A percentile compares a stretch with the other conserved stretches of the same genome.
phyloP scores from a whole-genome alignment of 345 rosid genomes.

The Moricandia arvensis region DNA sequence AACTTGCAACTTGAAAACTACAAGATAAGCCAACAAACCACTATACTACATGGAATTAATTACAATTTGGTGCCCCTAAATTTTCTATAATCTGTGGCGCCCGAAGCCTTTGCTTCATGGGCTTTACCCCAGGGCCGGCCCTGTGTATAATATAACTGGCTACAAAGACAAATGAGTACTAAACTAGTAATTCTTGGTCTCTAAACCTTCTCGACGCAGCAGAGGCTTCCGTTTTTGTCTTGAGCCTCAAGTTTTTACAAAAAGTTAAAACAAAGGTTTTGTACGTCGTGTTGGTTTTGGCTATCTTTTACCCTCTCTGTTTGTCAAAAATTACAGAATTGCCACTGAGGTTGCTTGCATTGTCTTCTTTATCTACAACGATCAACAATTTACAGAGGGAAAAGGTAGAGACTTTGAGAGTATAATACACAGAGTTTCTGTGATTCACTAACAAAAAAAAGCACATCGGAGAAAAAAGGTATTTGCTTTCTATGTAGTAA shows the following conservation, averaged over 20 bases:
- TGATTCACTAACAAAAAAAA: not conserved
- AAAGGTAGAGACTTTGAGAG: not conserved
- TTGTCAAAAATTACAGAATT: not conserved
- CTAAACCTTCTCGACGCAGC: not conserved
- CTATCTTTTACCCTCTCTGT: slow-evolving; percentile 3
- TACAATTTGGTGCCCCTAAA: too few species aligned
- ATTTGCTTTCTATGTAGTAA: not conserved
- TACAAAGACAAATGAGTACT: not conserved
- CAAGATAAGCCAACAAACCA: too few species aligned
- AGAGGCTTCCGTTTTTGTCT: slow-evolving; percentile 9
- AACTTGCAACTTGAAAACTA: too few species aligned
- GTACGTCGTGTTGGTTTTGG: not conserved
- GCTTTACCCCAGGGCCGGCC: too few species aligned
- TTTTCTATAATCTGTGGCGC: too few species aligned
- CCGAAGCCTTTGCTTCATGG: too few species aligned
- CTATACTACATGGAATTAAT: too few species aligned
- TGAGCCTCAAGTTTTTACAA: not conserved
- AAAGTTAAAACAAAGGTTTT: not conserved
- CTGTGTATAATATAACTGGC: too few species aligned
- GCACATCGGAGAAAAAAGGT: not conserved
- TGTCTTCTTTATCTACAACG: not conserved
- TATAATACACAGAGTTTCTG: not conserved
- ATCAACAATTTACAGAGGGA: not conserved
- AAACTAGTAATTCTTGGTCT: not conserved
- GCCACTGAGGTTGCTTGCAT: not conserved